phyloP scores from a whole-genome alignment of 768 basidiomycete species.

The Leccinum ochraceum region DNA sequence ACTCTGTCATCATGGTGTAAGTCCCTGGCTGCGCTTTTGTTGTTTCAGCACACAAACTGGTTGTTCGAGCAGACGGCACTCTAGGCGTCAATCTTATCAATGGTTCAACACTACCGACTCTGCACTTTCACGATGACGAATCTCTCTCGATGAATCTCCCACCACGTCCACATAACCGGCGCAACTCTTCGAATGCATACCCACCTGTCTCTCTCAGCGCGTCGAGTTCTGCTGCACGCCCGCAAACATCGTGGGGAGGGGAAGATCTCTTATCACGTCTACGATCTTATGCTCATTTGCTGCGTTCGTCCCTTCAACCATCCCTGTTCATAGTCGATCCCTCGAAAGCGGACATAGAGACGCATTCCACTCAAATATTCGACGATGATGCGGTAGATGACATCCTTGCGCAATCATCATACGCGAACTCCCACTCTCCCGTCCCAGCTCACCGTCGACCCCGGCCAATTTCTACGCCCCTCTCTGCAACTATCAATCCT shows the following conservation, averaged over 20 bases:
- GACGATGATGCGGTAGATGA: constrained; percentile 87
- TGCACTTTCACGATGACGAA: constrained; percentile 98
- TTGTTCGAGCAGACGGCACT: constrained; percentile 64
- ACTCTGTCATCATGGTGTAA: constrained; percentile 83
- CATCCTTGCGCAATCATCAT: constrained; percentile 79
- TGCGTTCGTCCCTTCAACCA: constrained; percentile 85
- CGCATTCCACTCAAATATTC: constrained; percentile 84
- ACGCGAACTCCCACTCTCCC: constrained; percentile 74
- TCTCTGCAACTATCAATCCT: constrained; percentile 43
- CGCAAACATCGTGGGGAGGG: constrained; percentile 75
- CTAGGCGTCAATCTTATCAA: constrained; percentile 87
- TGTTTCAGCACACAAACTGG: not conserved
- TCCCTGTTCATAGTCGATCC: constrained; percentile 91
- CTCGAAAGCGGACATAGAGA: constrained; percentile 87
- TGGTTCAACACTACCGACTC: constrained; percentile 81
- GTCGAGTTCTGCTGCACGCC: constrained; percentile 41
- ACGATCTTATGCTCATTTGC: constrained; percentile 72
- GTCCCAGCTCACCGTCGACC: constrained; percentile 83
- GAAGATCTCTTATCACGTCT: constrained; percentile 82
- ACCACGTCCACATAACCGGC: constrained; percentile 37
- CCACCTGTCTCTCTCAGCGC: constrained; percentile 58
- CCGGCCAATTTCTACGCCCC: constrained; percentile 52
- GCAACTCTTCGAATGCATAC: constrained; percentile 51
- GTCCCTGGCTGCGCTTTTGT: constrained; percentile 24
- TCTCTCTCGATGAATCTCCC: constrained; percentile 71